Evolutionary conservation across 2,329 filamentous ascomycete species (phyloP).

Genomic region (Byssochlamys sp.): DNA sequence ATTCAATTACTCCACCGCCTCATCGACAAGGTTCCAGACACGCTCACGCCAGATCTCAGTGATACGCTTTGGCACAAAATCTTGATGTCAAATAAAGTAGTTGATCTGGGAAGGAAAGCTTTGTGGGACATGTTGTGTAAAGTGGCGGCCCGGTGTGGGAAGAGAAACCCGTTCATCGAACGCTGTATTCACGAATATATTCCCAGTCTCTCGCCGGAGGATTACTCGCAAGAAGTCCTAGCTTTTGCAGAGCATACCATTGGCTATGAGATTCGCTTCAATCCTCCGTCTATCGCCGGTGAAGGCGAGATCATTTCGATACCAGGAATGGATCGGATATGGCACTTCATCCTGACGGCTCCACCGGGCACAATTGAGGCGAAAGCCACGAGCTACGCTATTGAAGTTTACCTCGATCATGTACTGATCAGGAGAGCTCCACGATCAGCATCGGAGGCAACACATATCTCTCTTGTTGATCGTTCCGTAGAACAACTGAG

Average conservation of each 20-base stretch:
- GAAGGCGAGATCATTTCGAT: conserved; percentile 35
- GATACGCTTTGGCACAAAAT: conserved; percentile 61
- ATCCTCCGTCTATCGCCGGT: conserved; percentile 39
- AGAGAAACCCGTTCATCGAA: conserved; percentile 34
- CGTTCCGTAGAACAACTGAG: conserved; percentile 64
- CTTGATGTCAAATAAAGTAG: conserved; percentile 55
- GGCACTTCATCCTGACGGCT: conserved; percentile 67
- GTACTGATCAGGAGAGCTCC: conserved; percentile 32
- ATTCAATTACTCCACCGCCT: conserved; percentile 50
- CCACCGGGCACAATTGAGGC: conserved; percentile 57
- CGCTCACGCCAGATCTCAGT: conserved; percentile 54
- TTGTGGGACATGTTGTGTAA: conserved; percentile 60
- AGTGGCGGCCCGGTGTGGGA: conserved; percentile 18
- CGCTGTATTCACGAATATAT: conserved; percentile 35
- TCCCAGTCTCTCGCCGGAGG: conserved; percentile 27
- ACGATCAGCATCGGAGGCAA: conserved; percentile 41
- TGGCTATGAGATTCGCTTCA: conserved; percentile 46
- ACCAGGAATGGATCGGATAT: conserved; percentile 60
- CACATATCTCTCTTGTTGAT: conserved; percentile 61
- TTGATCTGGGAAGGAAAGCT: conserved; percentile 50
- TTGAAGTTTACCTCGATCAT: conserved; percentile 60
- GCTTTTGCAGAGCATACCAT: conserved; percentile 34
- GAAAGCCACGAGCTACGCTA: conserved; percentile 59
- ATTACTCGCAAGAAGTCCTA: conserved; percentile 32
- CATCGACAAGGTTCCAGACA: conserved; percentile 51